phyloP scores from a whole-genome alignment of 1,284 basidiomycete genomes.

The Pholiota adiposa region DNA sequence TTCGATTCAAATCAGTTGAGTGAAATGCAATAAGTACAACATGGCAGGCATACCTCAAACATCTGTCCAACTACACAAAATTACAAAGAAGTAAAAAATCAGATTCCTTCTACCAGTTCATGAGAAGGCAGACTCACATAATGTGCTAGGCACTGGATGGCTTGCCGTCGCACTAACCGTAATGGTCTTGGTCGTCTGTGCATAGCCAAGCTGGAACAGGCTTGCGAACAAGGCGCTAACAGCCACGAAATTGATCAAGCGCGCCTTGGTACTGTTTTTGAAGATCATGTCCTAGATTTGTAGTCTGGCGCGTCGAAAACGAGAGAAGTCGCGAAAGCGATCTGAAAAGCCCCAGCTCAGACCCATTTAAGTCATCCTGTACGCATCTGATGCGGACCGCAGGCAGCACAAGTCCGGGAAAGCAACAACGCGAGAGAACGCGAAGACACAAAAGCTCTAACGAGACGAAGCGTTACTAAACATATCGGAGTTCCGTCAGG shows the following conservation, averaged over 20 bases:
- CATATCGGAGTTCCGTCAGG: not conserved
- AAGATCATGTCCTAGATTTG: constrained; percentile 1
- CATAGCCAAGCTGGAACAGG: constrained; percentile 12
- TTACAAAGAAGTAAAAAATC: too few species aligned
- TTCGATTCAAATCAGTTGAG: not conserved
- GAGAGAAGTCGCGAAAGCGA: not conserved
- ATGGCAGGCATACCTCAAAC: constrained; percentile 48
- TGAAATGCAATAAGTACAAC: not conserved
- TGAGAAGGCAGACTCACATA: constrained; percentile 45
- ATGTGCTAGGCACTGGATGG: constrained; percentile 52
- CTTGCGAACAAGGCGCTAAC: constrained; percentile 10
- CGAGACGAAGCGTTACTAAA: not conserved
- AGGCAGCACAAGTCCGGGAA: not conserved
- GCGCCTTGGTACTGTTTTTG: not conserved
- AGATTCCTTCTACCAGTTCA: too few species aligned
- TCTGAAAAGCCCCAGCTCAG: too few species aligned
- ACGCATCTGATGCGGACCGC: not conserved
- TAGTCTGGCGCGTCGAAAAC: not conserved
- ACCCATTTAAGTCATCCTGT: not conserved
- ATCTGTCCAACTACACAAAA: constrained; percentile 50
- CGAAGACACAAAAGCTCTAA: not conserved
- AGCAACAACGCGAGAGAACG: not conserved
- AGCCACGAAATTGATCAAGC: constrained; percentile 10
- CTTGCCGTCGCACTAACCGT: constrained; percentile 50
- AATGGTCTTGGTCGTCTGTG: constrained; percentile 27